Conservation (phyloP, 345 rosid species). For the Syzygium oleosum region DNA sequence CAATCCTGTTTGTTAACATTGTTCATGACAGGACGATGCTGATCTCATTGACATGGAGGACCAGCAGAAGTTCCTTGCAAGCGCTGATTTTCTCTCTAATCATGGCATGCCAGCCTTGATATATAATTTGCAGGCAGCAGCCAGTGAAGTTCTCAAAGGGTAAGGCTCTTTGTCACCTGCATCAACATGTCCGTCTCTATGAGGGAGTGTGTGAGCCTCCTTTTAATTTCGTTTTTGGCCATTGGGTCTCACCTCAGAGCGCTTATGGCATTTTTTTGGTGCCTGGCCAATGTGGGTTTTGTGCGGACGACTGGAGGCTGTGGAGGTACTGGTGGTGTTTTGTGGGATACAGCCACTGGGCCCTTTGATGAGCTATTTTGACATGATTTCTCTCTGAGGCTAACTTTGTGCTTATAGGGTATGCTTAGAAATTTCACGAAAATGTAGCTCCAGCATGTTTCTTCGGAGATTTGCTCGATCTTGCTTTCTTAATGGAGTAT, state of each 20-base stretch:
- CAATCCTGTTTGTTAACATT: not conserved
- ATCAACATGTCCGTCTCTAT: not conserved
- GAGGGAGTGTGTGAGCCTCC: not conserved
- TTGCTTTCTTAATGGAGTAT: not conserved
- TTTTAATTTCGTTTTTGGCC: not conserved
- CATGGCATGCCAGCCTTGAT: slow-evolving; percentile 49
- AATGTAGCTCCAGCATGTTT: not conserved
- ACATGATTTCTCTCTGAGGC: not conserved
- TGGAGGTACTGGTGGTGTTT: not conserved
- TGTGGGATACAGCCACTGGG: not conserved
- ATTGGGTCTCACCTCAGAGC: not conserved
- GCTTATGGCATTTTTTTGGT: not conserved
- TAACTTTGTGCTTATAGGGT: not conserved
- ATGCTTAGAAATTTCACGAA: not conserved
- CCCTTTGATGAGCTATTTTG: not conserved
- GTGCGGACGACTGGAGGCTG: not conserved
- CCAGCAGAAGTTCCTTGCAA: slow-evolving; percentile 65
- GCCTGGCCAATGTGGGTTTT: not conserved
- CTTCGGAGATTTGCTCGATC: not conserved
- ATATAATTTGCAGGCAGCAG: slow-evolving; percentile 54
- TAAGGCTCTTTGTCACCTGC: slow-evolving; percentile 11
- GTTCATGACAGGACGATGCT: slow-evolving; percentile 47
- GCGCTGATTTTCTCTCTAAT: slow-evolving; percentile 75
- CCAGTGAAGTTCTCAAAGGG: slow-evolving; percentile 70
- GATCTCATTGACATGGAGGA: slow-evolving; percentile 70